Base-by-base conservation (phyloP, 2,329 filamentous ascomycete species). In the Neocucurbitaria cava region DNA sequence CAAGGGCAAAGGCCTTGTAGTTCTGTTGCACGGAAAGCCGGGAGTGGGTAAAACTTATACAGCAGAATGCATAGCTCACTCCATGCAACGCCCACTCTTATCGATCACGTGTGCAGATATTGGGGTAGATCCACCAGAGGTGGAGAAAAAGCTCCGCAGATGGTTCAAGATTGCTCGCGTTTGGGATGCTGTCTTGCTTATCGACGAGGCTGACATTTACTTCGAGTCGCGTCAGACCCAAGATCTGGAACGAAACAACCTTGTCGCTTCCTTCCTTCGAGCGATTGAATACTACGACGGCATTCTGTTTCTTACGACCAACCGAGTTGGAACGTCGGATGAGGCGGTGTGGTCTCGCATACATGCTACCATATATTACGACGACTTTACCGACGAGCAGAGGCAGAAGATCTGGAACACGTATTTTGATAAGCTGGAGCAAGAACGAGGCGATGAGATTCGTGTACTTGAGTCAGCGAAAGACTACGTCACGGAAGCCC, bases 181-280 rank as follows among this genome's bases (percentile, higher is more conserved):
- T 18, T 36, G 33, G 33, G 33, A 36, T 18, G 84, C 26, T 85
- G 21, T 55, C 18, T 5, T 55, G 1, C 41, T 55, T 5, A 46
- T 55, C 26, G 42, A 55, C 30, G 47, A 55, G 42, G 46, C 46
- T 9, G 49, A 56, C 33, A 39, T 56, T 10, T 56, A 83, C 69
- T 79, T 86, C 13, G 83, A 5, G 58, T 49, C 17, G 39, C 41
- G 17, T 49, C 45, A 35, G 5, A 36, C 41, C 5, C 30, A 52
- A 13, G 51, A 48, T 5, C 7, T 35, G 28, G 21, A 41, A 10
- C 44, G 44, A 17, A 73, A 72, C 45, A 55, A 52, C 5, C 45
- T 73, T 5, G 71, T 73, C 1, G 63, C 69, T 2, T 56, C 58
- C 42, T 66, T 64, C 45, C 50, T 68, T 2, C 47, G 59, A 0